Base-by-base conservation (phyloP, 345 rosid genomes). In the Lenwebbia sp. region DNA sequence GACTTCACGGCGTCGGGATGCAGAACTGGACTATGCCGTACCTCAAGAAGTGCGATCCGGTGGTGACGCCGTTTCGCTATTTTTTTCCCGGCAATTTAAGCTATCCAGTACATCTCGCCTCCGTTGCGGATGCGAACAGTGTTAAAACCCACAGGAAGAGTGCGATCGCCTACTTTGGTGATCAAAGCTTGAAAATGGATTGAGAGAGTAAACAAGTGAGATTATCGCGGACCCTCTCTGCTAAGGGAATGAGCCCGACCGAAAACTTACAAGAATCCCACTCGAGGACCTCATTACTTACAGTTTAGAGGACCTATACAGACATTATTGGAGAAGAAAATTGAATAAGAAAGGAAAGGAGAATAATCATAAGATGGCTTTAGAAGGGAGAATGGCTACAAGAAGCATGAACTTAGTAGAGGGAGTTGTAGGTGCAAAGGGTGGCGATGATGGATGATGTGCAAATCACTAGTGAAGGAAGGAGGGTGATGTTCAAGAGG, bases 351-450 rank as follows among this genome's bases (percentile, higher is more conserved):
- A 26, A 62, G 78, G 78, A 65, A 17, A 65, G 47, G 83, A 82
- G 40, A 82, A 82, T 17, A 50, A 37, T 7, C 37, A 14, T 82
- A 51, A 49, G 83, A 82, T 49, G 54, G 52, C 33, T 13, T 51
- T 25, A 47, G 54, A 30, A 82, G 9, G 84, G 84, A 51, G 40
- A 8, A 7, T 28, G 40, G 30, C 54, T 25, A 49, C 83, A 11
- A n/a, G 56, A 82, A 56, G 52, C 33, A 26, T 26, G 52, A 6
- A 82, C 54, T 82, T 60, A 98, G 89, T 93, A 98, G 26, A 98
- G 96, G 56, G 99, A 95, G 91, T 98, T 98, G 89, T 98, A 98
- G 88, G 99, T 98, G 78, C 85, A 92, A 91, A 94, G 91, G 65
- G 99, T 98, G 76, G 98, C 96, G 54, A 93, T 62, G 85, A 95